Conservation (phyloP, 2,329 filamentous ascomycete species). For the Knoxdaviesia proteae region DNA sequence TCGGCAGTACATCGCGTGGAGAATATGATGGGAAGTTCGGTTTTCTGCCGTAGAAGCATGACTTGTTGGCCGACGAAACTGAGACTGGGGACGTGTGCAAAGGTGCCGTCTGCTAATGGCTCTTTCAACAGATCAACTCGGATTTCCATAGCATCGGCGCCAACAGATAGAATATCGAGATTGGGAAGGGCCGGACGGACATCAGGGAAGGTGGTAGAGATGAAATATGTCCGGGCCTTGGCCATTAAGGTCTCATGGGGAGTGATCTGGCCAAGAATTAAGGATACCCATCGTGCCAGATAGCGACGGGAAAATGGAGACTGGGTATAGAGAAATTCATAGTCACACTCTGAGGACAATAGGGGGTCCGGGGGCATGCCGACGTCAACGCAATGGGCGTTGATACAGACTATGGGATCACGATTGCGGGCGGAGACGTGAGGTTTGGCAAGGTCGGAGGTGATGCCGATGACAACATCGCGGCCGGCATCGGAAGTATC, state of each 20-base stretch:
- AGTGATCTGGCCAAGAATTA: slow-evolving; percentile 59
- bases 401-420: slow-evolving; percentile 44
- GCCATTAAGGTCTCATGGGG: slow-evolving; percentile 59
- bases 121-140: slow-evolving; percentile 67
- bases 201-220: slow-evolving; percentile 76
- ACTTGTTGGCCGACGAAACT: slow-evolving; percentile 74
- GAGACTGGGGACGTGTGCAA: slow-evolving; percentile 50
- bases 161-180: slow-evolving; percentile 70
- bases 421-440: slow-evolving; percentile 38
- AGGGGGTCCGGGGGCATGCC: slow-evolving; percentile 46
- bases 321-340: slow-evolving; percentile 69
- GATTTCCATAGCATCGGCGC: slow-evolving; percentile 68
- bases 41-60: slow-evolving; percentile 64
- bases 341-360: slow-evolving; percentile 53
- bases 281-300: slow-evolving; percentile 57
- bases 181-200: slow-evolving; percentile 67
- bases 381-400: slow-evolving; percentile 54
- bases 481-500: slow-evolving; percentile 19
- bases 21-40: slow-evolving; percentile 77
- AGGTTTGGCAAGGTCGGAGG: slow-evolving; percentile 30
- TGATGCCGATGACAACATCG: slow-evolving; percentile 46
- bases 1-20: slow-evolving; percentile 66
- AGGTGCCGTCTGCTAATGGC: slow-evolving; percentile 38
- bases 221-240: slow-evolving; percentile 63
- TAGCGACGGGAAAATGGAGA: slow-evolving; percentile 53